Evolutionary conservation across 2,329 filamentous ascomycete species (phyloP).

Genomic region (Fusarium napiforme): DNA sequence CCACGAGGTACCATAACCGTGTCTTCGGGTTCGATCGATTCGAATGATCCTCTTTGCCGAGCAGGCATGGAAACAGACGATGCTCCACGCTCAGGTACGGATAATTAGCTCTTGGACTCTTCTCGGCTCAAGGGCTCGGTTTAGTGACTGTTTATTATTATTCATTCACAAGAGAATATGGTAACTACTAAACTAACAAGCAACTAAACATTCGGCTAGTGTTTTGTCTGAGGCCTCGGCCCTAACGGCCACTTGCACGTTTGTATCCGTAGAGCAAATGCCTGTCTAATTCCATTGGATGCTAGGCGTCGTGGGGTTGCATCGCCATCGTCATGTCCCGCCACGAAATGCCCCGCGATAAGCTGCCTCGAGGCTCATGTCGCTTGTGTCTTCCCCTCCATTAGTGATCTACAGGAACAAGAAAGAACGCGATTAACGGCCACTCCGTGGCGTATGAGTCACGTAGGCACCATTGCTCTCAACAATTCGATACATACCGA

Average conservation of each 20-base stretch:
- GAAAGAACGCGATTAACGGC: background rate
- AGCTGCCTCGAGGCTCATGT: constrained; percentile 15
- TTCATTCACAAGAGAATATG: background rate
- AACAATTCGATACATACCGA: background rate
- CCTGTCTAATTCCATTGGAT: constrained; percentile 24
- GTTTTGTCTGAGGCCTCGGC: constrained; percentile 9
- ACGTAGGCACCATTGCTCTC: constrained; percentile 4
- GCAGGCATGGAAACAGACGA: background rate
- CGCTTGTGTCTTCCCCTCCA: constrained; percentile 20
- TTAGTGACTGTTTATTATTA: background rate
- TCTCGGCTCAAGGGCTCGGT: constrained; percentile 22
- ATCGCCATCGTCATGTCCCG: constrained; percentile 23
- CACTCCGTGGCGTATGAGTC: constrained; percentile 12
- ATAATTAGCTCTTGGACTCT: background rate
- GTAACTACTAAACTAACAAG: background rate
- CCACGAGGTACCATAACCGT: constrained; percentile 11
- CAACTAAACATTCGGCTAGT: background rate
- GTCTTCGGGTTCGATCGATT: constrained; percentile 24
- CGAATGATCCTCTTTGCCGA: constrained; percentile 1
- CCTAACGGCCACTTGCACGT: constrained; percentile 11
- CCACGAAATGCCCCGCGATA: constrained; percentile 34
- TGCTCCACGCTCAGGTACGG: background rate
- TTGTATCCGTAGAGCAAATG: constrained; percentile 10
- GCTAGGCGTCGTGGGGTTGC: constrained; percentile 20
- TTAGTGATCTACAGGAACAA: constrained; percentile 41